Percentiles rank a stretch among this genome's conserved stretches.
These are phyloP conservation scores for Aphanomyces stellatus DNA, from an alignment of 352 stramenopile genomes.

Conservation along the genomic window DNA sequence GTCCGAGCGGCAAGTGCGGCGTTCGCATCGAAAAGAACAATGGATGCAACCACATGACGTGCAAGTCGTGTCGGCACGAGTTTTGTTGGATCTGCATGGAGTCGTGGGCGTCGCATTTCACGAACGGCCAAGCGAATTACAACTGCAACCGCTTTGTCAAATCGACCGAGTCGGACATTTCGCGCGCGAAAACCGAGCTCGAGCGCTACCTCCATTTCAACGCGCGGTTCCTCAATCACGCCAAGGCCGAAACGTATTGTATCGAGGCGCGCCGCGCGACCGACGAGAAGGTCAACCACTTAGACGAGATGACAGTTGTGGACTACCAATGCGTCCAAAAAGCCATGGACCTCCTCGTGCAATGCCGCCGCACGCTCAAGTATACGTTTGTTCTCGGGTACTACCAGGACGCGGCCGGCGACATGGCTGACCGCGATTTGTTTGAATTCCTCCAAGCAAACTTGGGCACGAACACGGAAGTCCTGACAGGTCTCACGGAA, in stretches of 20 bases:
- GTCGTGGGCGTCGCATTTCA: slow-evolving; percentile 21
- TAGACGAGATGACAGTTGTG: slow-evolving; percentile 86
- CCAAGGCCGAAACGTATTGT: slow-evolving; percentile 12
- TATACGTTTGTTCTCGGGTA: slow-evolving; percentile 23
- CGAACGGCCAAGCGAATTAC: slow-evolving; percentile 59
- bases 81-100: slow-evolving; percentile 67
- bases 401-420: slow-evolving; percentile 5
- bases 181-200: slow-evolving; percentile 70
- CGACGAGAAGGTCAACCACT: neutral
- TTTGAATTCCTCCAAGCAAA: slow-evolving; percentile 16
- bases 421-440: neutral
- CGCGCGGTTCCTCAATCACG: slow-evolving; percentile 38
- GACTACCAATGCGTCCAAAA: slow-evolving; percentile 22
- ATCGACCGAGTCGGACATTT: slow-evolving; percentile 26
- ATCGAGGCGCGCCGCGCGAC: neutral
- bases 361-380: slow-evolving; percentile 19
- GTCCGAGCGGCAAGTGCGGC: slow-evolving; percentile 34
- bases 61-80: slow-evolving; percentile 37
- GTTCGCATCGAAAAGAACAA: slow-evolving; percentile 60
- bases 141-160: slow-evolving; percentile 92
- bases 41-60: slow-evolving; percentile 72
- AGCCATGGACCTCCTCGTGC: slow-evolving; percentile 17
- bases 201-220: slow-evolving; percentile 93
- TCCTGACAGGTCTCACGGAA: slow-evolving; percentile 4
- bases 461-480: slow-evolving; percentile 1